Evolutionary conservation across 202 grass and related monocot species (phyloP), one percentile per base, ranked within the genome.

Genomic region (Elaeis oleifera): DNA sequence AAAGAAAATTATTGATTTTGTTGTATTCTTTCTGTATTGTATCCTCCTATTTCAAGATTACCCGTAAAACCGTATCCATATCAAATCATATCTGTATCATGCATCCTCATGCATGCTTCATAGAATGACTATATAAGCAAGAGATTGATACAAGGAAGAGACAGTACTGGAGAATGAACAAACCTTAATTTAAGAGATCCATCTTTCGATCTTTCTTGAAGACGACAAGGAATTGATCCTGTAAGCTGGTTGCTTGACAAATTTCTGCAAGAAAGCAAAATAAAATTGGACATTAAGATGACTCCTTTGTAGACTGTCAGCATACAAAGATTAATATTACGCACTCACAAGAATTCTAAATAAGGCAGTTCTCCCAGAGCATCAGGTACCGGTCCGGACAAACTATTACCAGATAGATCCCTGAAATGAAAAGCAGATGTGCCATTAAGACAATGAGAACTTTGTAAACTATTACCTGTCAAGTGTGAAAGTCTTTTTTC

Each of bases 191-290:
- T 63, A 48, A 63, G 60, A 22, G 60, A 63, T 11, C 6, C 6
- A 1, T 63, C 22, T 63, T 5, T 32, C 15, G 18, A 63, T 63
- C 60, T 36, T 22, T 48, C 17, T 63, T 23, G 31, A 44, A 63
- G 60, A 63, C 16, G 5, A 63, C 2, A 1, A 63, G 60, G 60
- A 63, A 63, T 22, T 11, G n/a, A 19, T 18, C 31, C 60, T 13
- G 19, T 36, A 8, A 63, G 60, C 20, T 63, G 60, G 60, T 63
- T 63, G 60, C 44, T 63, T 22, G 60, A 63, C 60, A 63, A 63
- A 18, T 63, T 31, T 23, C 60, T 63, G 17, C 18, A 29, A 49
- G 28, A 63, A 49, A 44, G 60, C 16, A 48, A 49, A 49, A 49
- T 9, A 63, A 9, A 21, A 15, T 17, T n/a, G 23, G 23, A 26